Evolutionary conservation across 2,329 filamentous ascomycete genomes (phyloP), one percentile per base, ranked within the genome.

Genomic region (Fusarium pseudonygamai): DNA sequence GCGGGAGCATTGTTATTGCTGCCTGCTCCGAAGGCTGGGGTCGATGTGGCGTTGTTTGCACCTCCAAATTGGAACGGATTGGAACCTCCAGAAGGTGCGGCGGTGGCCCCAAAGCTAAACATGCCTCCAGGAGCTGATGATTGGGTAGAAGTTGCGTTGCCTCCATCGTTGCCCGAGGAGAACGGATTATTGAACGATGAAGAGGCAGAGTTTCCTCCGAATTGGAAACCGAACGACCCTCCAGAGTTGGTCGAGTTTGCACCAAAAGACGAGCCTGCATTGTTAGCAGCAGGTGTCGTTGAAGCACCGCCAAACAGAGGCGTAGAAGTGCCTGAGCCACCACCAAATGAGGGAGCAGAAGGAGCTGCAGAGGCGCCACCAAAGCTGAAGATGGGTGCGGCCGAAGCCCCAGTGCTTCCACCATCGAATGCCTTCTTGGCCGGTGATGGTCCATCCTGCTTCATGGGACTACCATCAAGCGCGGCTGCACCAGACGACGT

Each of bases 381-480:
- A 60, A 84, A 84, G 64, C 76, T 81, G 76, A 84, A 84, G 10
- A 79, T 62, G 9, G 82, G 77, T 20, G 80, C 67, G 22, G 80
- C 65, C 3, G 78, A 65, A 34, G 73, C 71, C 24, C 65, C 62
- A 15, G 74, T 69, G 45, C 58, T 76, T 37, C 67, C 77, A n/a
- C 79, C 78, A 43, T 72, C 74, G 50, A 80, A 80, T 3, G 76
- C 62, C 64, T 79, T 82, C 78, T 84, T 84, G 14, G 80, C 81
- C 18, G 81, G 80, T 6, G 82, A 83, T 12, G 80, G 77, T 11
- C 78, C 80, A 64, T 85, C 82, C 64, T 87, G 82, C 70, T 85
- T 85, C 76, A 86, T 83, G 22, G 82, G 82, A 59, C 83, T 84
- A 37, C 82, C 82, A 55, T 79, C 81, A 73, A 87, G 86, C 67